Conservation (phyloP, 148 eudicot species). For the Salicornia ramosissima region DNA sequence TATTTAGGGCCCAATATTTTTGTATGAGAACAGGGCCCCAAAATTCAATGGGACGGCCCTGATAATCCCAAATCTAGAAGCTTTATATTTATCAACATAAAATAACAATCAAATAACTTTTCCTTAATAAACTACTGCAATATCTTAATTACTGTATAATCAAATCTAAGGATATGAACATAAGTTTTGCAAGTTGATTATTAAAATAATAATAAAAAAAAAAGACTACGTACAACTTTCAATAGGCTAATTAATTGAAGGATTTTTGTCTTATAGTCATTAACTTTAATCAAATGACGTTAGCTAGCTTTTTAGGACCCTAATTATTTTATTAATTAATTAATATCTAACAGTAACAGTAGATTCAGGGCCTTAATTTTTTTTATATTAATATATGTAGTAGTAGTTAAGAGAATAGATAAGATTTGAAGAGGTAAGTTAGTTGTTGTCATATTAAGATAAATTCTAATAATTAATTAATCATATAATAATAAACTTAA, state of each 20-base stretch:
- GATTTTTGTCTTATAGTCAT: background rate
- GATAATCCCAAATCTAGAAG: too few relatives aligned
- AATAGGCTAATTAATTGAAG: background rate
- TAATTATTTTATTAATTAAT: background rate
- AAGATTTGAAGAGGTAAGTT: background rate
- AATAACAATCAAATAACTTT: background rate
- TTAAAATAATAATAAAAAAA: background rate
- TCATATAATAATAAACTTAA: background rate
- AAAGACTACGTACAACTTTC: too few relatives aligned
- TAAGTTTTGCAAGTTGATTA: slow-evolving; percentile 10
- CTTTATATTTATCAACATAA: too few relatives aligned
- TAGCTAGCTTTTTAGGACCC: background rate
- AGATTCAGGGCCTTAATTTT: background rate
- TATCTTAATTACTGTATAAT: background rate
- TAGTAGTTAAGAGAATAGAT: slow-evolving; percentile 2
- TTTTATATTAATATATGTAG: background rate
- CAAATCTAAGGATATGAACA: slow-evolving; percentile 7
- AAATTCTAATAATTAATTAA: background rate
- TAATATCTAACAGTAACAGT: background rate
- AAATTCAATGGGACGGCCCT: too few relatives aligned
- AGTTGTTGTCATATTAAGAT: slow-evolving; percentile 9
- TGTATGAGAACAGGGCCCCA: too few relatives aligned
- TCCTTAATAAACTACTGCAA: too few relatives aligned
- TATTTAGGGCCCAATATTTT: too few relatives aligned
- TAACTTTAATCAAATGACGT: slow-evolving; percentile 5